Percentiles rank a stretch among this genome's conserved stretches.
phyloP scores from a whole-genome alignment of 2,329 filamentous ascomycete species.

The Colletotrichum sp. region DNA sequence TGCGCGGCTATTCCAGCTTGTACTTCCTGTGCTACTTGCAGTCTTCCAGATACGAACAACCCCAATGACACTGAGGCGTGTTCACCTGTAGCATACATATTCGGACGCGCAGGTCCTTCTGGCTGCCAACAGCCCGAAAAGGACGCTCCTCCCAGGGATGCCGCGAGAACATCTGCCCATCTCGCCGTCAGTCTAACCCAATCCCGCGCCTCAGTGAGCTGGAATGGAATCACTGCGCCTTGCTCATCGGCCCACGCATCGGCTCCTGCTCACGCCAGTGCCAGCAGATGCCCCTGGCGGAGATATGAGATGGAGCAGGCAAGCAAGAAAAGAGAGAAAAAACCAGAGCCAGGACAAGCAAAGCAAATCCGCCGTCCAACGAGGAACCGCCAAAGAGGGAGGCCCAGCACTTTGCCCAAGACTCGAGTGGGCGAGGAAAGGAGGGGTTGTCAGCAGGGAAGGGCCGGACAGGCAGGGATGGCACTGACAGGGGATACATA shows the following conservation, averaged over 20 bases:
- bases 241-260: not conserved
- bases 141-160: not conserved
- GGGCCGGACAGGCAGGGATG: not conserved
- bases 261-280: not conserved
- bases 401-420: not conserved
- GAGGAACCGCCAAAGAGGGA: not conserved
- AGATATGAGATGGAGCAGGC: not conserved
- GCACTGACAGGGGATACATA: not conserved
- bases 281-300: not conserved
- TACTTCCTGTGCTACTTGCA: not conserved
- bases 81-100: not conserved
- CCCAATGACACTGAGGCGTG: not conserved
- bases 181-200: not conserved
- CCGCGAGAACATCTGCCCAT: not conserved
- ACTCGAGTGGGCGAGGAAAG: not conserved
- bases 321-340: not conserved
- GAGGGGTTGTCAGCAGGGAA: slow-evolving; percentile 3
- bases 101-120: not conserved
- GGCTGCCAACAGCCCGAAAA: not conserved
- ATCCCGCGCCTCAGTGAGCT: not conserved
- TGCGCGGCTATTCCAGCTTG: not conserved
- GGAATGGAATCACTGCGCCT: slow-evolving; percentile 11
- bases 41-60: not conserved
- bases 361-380: not conserved
- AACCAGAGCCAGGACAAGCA: not conserved